These are phyloP conservation scores for Microbotryomycetes sp. DNA, from an alignment of 1,284 basidiomycete species.

Conservation along the genomic window DNA sequence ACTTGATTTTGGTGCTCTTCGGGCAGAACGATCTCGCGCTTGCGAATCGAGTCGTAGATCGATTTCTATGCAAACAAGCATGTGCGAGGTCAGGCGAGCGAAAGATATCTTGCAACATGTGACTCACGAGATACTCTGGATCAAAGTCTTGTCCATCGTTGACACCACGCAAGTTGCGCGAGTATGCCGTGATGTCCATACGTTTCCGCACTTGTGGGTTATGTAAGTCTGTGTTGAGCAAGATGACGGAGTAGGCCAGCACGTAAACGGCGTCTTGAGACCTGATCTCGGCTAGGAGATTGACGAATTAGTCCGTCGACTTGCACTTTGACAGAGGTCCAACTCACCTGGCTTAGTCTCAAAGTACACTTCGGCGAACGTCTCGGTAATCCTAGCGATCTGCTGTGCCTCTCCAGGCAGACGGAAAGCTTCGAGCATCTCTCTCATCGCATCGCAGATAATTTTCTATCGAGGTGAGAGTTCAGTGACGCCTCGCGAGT, in stretches of 20 bases:
- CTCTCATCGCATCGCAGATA: slow-evolving; percentile 89
- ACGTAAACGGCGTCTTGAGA: slow-evolving; percentile 91
- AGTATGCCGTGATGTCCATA: slow-evolving; percentile 94
- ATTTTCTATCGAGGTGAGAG: slow-evolving; percentile 58
- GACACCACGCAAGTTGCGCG: slow-evolving; percentile 83
- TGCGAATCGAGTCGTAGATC: slow-evolving; percentile 91
- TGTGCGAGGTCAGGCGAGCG: background rate
- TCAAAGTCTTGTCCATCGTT: slow-evolving; percentile 83
- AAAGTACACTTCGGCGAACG: slow-evolving; percentile 87
- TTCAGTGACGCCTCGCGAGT: background rate
- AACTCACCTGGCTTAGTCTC: slow-evolving; percentile 65
- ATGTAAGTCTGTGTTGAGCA: slow-evolving; percentile 97
- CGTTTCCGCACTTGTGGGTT: slow-evolving; percentile 91
- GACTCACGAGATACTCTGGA: slow-evolving; percentile 68
- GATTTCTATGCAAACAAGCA: slow-evolving; percentile 52
- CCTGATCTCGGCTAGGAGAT: slow-evolving; percentile 65
- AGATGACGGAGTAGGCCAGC: slow-evolving; percentile 88
- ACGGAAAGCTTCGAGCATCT: slow-evolving; percentile 87
- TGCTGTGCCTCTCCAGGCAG: slow-evolving; percentile 94
- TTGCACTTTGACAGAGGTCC: background rate
- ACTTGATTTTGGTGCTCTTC: slow-evolving; percentile 95
- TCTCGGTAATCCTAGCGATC: slow-evolving; percentile 88
- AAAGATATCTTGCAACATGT: background rate
- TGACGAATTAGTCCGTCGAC: background rate
- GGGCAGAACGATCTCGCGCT: slow-evolving; percentile 92